Percentiles rank a stretch among this genome's conserved stretches.
phyloP scores from a whole-genome alignment of 2,329 filamentous ascomycete species.

The Exserohilum rostratum region DNA sequence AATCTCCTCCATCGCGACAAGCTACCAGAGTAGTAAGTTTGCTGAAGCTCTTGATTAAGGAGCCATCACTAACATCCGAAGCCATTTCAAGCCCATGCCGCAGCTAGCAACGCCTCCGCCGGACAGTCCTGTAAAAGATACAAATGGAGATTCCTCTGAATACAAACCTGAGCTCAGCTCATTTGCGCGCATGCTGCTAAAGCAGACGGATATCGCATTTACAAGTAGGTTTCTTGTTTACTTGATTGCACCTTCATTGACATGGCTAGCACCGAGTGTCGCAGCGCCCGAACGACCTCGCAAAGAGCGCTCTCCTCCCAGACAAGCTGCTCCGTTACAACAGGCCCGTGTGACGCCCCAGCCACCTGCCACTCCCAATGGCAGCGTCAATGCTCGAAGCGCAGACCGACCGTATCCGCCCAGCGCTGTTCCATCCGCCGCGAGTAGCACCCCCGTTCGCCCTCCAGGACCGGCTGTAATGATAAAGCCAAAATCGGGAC shows the following conservation, averaged over 20 bases:
- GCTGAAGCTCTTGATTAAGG: not conserved
- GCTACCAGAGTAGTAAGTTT: conserved; percentile 69
- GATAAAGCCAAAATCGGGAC: conserved; percentile 53
- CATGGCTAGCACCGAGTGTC: conserved; percentile 22
- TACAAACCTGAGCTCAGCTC: conserved; percentile 50
- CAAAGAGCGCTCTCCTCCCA: conserved; percentile 13
- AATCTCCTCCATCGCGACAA: conserved; percentile 75
- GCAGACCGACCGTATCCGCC: conserved; percentile 19
- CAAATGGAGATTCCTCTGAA: conserved; percentile 28
- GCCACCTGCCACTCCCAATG: conserved; percentile 17
- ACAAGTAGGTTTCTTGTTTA: conserved; percentile 30
- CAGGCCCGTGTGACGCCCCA: conserved; percentile 15
- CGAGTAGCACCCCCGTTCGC: conserved; percentile 24
- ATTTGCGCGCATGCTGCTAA: conserved; percentile 62
- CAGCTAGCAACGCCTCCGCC: conserved; percentile 41
- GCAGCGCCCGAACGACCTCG: conserved; percentile 16
- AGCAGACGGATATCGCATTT: conserved; percentile 47
- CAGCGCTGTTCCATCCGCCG: conserved; percentile 19
- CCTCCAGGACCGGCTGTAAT: conserved; percentile 53
- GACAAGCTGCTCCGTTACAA: conserved; percentile 19
- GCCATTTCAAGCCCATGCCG: conserved; percentile 40
- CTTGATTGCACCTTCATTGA: conserved; percentile 15
- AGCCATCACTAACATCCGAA: conserved; percentile 23
- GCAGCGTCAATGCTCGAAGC: conserved; percentile 21
- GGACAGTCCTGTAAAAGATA: conserved; percentile 29